Conservation (phyloP, 352 stramenopile genomes). For the Salisapilia sapeloensis region DNA sequence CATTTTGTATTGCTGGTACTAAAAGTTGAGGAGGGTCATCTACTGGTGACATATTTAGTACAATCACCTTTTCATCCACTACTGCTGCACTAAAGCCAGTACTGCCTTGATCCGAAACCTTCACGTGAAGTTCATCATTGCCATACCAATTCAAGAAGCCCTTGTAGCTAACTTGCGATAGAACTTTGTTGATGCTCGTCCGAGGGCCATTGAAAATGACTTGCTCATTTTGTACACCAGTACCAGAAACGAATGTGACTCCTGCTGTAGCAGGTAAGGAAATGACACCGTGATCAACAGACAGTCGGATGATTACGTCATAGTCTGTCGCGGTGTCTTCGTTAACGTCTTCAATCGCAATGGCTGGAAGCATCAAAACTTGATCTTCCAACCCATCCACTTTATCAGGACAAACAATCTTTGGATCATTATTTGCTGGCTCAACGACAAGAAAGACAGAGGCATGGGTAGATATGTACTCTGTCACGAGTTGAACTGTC, state of each 20-base stretch:
- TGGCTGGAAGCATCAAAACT: slow-evolving; percentile 9
- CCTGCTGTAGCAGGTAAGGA: slow-evolving; percentile 27
- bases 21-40: slow-evolving; percentile 40
- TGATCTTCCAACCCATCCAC: slow-evolving; percentile 31
- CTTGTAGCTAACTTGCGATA: slow-evolving; percentile 29
- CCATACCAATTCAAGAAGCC: slow-evolving; percentile 64
- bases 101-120: slow-evolving; percentile 42
- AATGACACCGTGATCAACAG: slow-evolving; percentile 35
- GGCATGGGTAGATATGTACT: slow-evolving; percentile 39
- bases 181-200: slow-evolving; percentile 32
- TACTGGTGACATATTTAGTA: slow-evolving; percentile 25
- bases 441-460: slow-evolving; percentile 55
- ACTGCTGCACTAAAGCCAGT: slow-evolving; percentile 26
- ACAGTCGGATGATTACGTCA: slow-evolving; percentile 29
- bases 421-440: slow-evolving; percentile 53
- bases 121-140: slow-evolving; percentile 26
- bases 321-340: slow-evolving; percentile 39
- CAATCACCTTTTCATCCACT: slow-evolving; percentile 14
- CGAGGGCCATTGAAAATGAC: slow-evolving; percentile 44
- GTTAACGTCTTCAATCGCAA: slow-evolving; percentile 33
- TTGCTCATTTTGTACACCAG: slow-evolving; percentile 26
- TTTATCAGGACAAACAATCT: slow-evolving; percentile 14
- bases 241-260: slow-evolving; percentile 38
- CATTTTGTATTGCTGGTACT: slow-evolving; percentile 23
- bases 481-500: slow-evolving; percentile 51